phyloP scores from a whole-genome alignment of 1,284 basidiomycete genomes.

The Apiotrichum sp. region DNA sequence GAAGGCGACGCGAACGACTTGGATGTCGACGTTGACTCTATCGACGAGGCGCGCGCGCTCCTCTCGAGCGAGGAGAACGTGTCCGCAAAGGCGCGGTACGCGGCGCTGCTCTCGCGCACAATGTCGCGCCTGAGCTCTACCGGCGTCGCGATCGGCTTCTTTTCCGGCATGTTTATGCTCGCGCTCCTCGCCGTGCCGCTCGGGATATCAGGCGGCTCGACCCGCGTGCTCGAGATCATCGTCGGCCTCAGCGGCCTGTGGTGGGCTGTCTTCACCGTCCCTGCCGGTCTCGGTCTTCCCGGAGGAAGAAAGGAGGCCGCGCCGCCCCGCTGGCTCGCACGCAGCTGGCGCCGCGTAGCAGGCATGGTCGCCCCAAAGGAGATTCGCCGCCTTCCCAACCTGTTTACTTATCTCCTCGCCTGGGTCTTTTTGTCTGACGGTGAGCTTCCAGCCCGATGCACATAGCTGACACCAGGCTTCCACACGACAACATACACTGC shows the following conservation, averaged over 20 bases:
- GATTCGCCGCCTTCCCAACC: conserved; percentile 66
- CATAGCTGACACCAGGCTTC: conserved; percentile 28
- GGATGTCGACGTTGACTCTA: conserved; percentile 2
- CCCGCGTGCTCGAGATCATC: conserved; percentile 65
- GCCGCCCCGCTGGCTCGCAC: conserved; percentile 17
- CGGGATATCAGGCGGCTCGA: conserved; percentile 59
- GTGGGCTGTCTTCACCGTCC: conserved; percentile 76
- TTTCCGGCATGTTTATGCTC: conserved; percentile 60
- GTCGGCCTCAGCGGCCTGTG: conserved; percentile 73
- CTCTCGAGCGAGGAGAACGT: background rate
- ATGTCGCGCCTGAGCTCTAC: conserved; percentile 73
- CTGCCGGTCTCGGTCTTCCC: conserved; percentile 67
- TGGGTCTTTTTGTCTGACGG: conserved; percentile 90
- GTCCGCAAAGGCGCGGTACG: conserved; percentile 46
- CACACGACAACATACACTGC: conserved; percentile 44
- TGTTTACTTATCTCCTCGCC: conserved; percentile 77
- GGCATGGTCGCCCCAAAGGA: conserved; percentile 64
- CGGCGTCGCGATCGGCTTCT: conserved; percentile 77
- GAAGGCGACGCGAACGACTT: background rate
- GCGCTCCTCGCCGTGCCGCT: conserved; percentile 71
- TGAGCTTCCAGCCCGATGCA: conserved; percentile 37
- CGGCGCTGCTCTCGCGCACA: conserved; percentile 57
- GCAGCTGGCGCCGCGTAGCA: conserved; percentile 35
- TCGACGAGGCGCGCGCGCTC: conserved; percentile 19
- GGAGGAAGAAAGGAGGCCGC: conserved; percentile 16